A percentile compares a stretch with the other conserved stretches of the same genome.
Evolutionary conservation across 306 rosid species (phyloP).

Genomic region (Aeschynomene evenia): DNA sequence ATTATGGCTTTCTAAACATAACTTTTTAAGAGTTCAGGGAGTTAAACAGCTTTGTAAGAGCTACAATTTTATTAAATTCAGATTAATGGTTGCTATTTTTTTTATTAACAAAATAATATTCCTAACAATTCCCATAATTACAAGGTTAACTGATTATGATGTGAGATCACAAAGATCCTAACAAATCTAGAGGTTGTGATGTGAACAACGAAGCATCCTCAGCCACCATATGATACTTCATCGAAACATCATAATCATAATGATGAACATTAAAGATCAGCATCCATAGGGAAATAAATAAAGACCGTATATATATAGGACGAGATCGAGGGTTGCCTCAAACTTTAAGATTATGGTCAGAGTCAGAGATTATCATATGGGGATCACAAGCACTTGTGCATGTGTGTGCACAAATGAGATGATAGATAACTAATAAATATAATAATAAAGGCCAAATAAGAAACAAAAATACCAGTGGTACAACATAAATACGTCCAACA

Average conservation of each 20-base stretch:
- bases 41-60: too few species aligned
- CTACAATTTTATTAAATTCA: too few species aligned
- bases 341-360: neutral
- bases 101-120: too few species aligned
- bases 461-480: too few species aligned
- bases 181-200: slow-evolving; percentile 4
- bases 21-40: too few species aligned
- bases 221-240: slow-evolving; percentile 8
- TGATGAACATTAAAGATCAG: neutral
- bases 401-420: neutral
- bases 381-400: neutral
- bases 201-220: slow-evolving; percentile 22
- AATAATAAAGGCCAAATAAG: neutral
- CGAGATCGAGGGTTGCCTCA: neutral
- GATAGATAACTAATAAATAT: too few species aligned
- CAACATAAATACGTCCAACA: too few species aligned
- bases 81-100: too few species aligned
- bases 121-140: too few species aligned
- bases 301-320: neutral
- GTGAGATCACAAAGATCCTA: neutral
- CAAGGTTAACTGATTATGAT: too few species aligned
- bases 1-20: too few species aligned
- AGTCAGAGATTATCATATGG: slow-evolving; percentile 11
- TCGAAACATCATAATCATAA: neutral
- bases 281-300: neutral